These are phyloP conservation scores for Fistulifera pelliculosa DNA, from an alignment of 108 stramenopile species.

Conservation along the genomic window DNA sequence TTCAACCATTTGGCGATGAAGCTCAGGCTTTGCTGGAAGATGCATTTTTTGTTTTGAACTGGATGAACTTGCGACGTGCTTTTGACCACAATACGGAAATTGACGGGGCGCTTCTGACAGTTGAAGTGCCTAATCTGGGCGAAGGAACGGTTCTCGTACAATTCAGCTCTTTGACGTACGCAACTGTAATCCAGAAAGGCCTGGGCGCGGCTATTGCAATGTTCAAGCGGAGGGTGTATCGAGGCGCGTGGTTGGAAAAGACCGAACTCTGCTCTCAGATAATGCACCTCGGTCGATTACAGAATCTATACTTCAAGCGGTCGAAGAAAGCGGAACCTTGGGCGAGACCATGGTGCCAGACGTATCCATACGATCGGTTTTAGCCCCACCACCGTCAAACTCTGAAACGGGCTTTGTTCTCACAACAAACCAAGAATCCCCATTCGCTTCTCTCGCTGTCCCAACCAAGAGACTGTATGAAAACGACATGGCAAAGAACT, in stretches of 20 bases:
- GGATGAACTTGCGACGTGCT: slow-evolving; percentile 20
- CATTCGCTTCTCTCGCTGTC: slow-evolving; percentile 1
- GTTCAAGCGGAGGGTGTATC: slow-evolving; percentile 58
- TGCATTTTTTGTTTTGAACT: slow-evolving; percentile 56
- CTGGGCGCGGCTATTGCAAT: slow-evolving; percentile 43
- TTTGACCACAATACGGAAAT: neutral
- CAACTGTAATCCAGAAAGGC: slow-evolving; percentile 52
- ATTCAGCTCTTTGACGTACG: slow-evolving; percentile 41
- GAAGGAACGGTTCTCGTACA: slow-evolving; percentile 47
- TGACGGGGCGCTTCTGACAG: slow-evolving; percentile 12
- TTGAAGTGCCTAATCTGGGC: slow-evolving; percentile 52
- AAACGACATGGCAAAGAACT: neutral
- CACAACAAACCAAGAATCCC: neutral
- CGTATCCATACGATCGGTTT: slow-evolving; percentile 5
- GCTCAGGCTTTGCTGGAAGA: slow-evolving; percentile 48
- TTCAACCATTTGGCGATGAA: slow-evolving; percentile 58
- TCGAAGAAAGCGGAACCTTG: slow-evolving; percentile 1
- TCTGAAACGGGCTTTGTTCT: neutral
- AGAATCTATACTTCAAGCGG: slow-evolving; percentile 8
- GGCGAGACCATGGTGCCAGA: slow-evolving; percentile 11
- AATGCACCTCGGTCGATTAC: too few species aligned
- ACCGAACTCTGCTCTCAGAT: neutral
- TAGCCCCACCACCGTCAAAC: neutral
- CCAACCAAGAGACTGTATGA: slow-evolving; percentile 1
- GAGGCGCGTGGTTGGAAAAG: slow-evolving; percentile 28